phyloP scores from a whole-genome alignment of 768 basidiomycete species.

The Trametes gibbosa region DNA sequence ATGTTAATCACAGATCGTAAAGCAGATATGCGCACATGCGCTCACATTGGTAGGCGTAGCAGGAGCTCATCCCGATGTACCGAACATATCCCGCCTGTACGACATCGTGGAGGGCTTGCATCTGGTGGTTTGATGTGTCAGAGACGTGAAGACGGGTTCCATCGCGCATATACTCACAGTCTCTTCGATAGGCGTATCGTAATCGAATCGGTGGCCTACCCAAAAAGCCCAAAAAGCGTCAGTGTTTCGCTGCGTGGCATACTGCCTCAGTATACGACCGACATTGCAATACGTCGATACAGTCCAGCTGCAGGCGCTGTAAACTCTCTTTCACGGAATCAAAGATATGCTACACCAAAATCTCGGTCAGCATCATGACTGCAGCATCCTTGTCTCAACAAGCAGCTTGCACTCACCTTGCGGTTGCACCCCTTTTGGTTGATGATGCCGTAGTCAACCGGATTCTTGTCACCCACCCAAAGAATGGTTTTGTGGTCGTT shows the following conservation, averaged over 20 bases:
- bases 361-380: no score
- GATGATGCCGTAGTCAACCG: background rate
- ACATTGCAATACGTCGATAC: constrained; percentile 41
- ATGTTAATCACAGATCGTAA: background rate
- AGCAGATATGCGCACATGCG: background rate
- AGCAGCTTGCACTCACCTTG: constrained; percentile 22
- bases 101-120: constrained; percentile 47
- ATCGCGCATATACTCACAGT: constrained; percentile 21
- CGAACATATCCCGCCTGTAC: constrained; percentile 43
- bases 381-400: background rate
- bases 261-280: no score
- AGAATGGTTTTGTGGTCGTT: background rate
- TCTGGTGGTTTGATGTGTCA: constrained; percentile 19
- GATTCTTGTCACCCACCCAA: background rate
- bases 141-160: background rate
- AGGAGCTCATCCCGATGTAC: constrained; percentile 40
- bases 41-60: constrained; percentile 36
- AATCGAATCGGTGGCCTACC: constrained; percentile 33
- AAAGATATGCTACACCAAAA: constrained; percentile 58
- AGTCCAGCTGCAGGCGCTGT: constrained; percentile 67
- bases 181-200: constrained; percentile 41
- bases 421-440: constrained; percentile 19
- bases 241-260: no score
- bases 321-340: constrained; percentile 62
- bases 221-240: background rate